Conservation (phyloP, 164 flowering plant genomes). For the Liriodendron chinense region DNA sequence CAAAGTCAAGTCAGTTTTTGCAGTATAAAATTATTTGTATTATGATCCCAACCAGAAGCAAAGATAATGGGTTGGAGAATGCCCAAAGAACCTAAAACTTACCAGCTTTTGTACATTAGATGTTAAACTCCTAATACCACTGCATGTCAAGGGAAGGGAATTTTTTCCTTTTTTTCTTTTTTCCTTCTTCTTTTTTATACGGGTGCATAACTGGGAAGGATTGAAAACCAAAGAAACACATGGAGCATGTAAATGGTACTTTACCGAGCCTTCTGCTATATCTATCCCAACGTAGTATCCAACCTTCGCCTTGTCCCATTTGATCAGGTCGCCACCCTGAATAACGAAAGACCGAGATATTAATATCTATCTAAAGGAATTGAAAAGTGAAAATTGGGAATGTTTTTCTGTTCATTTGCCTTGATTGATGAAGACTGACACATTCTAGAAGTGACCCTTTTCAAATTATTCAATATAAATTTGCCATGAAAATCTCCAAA, state of each 20-base stretch:
- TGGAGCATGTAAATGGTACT: conserved; percentile 1
- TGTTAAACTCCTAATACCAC: too few relatives aligned
- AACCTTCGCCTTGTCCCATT: conserved; percentile 95
- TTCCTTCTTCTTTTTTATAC: too few relatives aligned
- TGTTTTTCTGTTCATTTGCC: not conserved
- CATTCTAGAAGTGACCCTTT: not conserved
- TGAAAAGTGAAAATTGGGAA: not conserved
- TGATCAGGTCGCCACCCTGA: conserved; percentile 96
- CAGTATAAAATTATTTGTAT: too few relatives aligned
- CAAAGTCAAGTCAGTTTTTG: too few relatives aligned
- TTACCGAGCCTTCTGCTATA: conserved; percentile 98
- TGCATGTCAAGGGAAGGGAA: too few relatives aligned
- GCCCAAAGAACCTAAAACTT: too few relatives aligned
- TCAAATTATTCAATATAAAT: not conserved
- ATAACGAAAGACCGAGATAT: not conserved
- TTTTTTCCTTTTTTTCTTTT: too few relatives aligned
- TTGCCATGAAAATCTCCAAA: too few relatives aligned
- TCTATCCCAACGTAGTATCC: conserved; percentile 97
- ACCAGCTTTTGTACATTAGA: too few relatives aligned
- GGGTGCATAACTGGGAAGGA: not conserved
- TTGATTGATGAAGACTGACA: not conserved
- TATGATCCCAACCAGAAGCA: too few relatives aligned
- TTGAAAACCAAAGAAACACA: not conserved
- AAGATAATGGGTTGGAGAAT: too few relatives aligned
- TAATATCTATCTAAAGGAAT: not conserved